Evolutionary conservation across 106 monocot species (phyloP), one percentile per base, ranked within the genome.

Genomic region (Amphibolis antarctica): DNA sequence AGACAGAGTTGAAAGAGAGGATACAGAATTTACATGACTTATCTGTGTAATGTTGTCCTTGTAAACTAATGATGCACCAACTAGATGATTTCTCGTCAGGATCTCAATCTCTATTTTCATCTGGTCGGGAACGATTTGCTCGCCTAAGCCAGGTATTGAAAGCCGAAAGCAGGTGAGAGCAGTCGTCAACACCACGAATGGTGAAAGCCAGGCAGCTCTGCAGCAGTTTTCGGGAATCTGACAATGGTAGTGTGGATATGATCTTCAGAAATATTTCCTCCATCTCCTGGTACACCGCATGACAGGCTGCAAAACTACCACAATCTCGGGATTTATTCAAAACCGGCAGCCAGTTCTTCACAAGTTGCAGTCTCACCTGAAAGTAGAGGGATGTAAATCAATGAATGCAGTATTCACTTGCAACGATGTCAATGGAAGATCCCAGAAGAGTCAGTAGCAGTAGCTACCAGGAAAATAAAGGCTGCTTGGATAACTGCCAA

Each of bases 81-180:
- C 36, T 36, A 7, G 4, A 36, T 36, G 36, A 36, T 36, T 36
- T 36, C 36, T 36, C 36, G 4, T 7, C 7, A 36, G 22, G 24
- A 15, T 43, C n/a, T 69, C 58, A 69, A 53, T 44, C 28, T 7
- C 25, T 36, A 70, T 55, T 69, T 42, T 73, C 75, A 69, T 77
- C 60, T 20, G 60, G 58, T 17, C 57, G 71, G 11, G 45, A 20
- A 23, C 81, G 59, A 31, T 82, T 83, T 4, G 94, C 94, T 2
- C 94, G 76, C 27, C 82, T 60, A 75, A 96, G 89, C 94, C 89
- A 96, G 25, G 86, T 86, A 10, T 80, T 80, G 61, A 96, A 96
- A 67, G 94, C 94, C 0, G 71, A 74, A 10, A 77, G 54, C 50
- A 96, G 58, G 66, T 96, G 94, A 5, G 86, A 79, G 58, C 89